Percentiles rank a stretch among this genome's conserved stretches.
Evolutionary conservation across 768 basidiomycete genomes (phyloP).

Genomic region (Boletus coccyginus): DNA sequence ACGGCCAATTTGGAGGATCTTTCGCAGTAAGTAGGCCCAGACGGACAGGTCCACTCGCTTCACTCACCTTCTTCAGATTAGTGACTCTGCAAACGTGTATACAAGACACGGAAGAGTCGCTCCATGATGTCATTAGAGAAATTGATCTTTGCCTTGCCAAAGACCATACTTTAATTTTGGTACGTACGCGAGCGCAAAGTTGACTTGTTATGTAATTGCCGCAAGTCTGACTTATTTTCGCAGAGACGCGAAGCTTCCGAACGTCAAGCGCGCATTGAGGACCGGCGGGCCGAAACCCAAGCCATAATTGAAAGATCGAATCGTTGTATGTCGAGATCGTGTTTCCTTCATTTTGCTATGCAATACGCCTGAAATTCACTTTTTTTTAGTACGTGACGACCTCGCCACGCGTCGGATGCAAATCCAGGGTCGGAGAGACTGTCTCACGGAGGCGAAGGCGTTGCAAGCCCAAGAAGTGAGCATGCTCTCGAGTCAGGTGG

Average conservation of each 20-base stretch:
- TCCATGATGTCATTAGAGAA: slow-evolving; percentile 45
- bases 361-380: slow-evolving; percentile 7
- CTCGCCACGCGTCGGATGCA: slow-evolving; percentile 44
- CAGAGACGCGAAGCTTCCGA: slow-evolving; percentile 72
- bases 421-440: slow-evolving; percentile 45
- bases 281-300: slow-evolving; percentile 43
- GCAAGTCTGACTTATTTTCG: slow-evolving; percentile 21
- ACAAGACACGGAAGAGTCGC: slow-evolving; percentile 46
- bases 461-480: slow-evolving; percentile 34
- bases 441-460: slow-evolving; percentile 43
- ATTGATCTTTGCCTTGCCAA: slow-evolving; percentile 47
- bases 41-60: not conserved
- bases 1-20: slow-evolving; percentile 69
- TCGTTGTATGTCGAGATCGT: slow-evolving; percentile 40
- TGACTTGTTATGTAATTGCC: slow-evolving; percentile 24
- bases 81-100: slow-evolving; percentile 52
- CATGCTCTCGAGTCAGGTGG: slow-evolving; percentile 26
- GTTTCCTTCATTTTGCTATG: slow-evolving; percentile 22
- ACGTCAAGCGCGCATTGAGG: slow-evolving; percentile 53
- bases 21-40: slow-evolving; percentile 51
- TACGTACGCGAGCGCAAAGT: slow-evolving; percentile 24
- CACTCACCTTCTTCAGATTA: slow-evolving; percentile 38
- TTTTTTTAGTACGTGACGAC: slow-evolving; percentile 38
- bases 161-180: slow-evolving; percentile 40
- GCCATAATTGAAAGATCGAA: slow-evolving; percentile 43